Conservation (phyloP, 768 basidiomycete species). For the Gautieria morchelliformis region DNA sequence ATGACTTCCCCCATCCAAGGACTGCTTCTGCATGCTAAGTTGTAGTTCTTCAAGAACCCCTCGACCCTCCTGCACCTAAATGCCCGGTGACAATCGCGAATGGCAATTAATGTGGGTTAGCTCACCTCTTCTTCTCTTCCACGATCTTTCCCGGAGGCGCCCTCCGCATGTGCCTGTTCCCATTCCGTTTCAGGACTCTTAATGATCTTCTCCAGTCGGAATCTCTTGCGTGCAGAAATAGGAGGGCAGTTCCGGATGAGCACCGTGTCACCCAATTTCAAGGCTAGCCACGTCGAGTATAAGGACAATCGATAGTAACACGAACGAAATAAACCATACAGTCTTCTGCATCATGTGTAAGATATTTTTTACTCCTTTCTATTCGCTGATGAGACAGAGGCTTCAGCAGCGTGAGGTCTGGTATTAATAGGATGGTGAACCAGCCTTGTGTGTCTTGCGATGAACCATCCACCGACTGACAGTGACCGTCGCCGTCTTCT, state of each 20-base stretch:
- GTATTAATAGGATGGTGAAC: slow-evolving; percentile 11
- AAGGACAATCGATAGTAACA: neutral
- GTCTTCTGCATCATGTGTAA: slow-evolving; percentile 66
- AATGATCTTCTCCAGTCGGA: slow-evolving; percentile 57
- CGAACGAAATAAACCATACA: slow-evolving; percentile 33
- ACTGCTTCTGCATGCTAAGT: neutral
- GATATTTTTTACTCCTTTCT: slow-evolving; percentile 66
- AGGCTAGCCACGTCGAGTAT: slow-evolving; percentile 4
- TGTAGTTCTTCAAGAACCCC: neutral
- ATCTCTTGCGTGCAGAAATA: slow-evolving; percentile 69
- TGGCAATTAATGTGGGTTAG: too few species aligned
- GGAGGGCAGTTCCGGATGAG: slow-evolving; percentile 76
- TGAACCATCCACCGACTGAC: slow-evolving; percentile 70
- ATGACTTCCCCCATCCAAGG: neutral
- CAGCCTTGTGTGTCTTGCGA: slow-evolving; percentile 66
- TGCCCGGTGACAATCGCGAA: neutral
- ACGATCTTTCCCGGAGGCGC: neutral
- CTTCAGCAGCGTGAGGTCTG: neutral
- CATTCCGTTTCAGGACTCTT: slow-evolving; percentile 58
- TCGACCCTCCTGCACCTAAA: neutral
- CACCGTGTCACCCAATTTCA: slow-evolving; percentile 62
- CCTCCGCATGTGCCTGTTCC: neutral
- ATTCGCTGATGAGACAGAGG: slow-evolving; percentile 4
- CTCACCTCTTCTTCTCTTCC: slow-evolving; percentile 22
- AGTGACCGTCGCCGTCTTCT: slow-evolving; percentile 77